Percentiles rank a stretch among this genome's conserved stretches.
Evolutionary conservation across 257 asterid species (phyloP).

Genomic region (Solanum medicagineum): DNA sequence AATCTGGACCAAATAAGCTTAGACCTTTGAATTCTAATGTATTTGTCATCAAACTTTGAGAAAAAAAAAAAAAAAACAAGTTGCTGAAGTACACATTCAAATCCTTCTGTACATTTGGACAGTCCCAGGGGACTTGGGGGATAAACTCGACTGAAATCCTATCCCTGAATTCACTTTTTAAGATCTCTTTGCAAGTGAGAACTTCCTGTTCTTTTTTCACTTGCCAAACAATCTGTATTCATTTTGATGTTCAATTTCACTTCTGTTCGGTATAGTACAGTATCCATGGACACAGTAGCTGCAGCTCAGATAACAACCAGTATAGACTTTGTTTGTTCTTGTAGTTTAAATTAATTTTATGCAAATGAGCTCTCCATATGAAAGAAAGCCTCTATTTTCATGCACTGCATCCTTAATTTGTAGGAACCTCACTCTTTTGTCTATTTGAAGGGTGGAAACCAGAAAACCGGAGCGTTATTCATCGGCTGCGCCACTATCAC

Average conservation of each 20-base stretch:
- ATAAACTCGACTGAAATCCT: neutral
- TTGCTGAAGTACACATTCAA: neutral
- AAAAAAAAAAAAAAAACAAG: neutral
- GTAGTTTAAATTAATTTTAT: neutral
- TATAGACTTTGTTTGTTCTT: neutral
- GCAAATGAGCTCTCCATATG: neutral
- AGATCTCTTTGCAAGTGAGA: neutral
- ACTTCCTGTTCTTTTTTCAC: neutral
- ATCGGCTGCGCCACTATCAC: constrained; percentile 97
- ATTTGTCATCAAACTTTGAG: neutral
- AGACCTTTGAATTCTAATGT: neutral
- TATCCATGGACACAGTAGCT: neutral
- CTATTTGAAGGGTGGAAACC: constrained; percentile 99
- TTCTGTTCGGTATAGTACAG: neutral
- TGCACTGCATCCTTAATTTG: constrained; percentile 40
- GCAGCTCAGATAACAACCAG: neutral
- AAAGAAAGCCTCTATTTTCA: constrained; percentile 16
- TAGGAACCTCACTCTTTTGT: constrained; percentile 87
- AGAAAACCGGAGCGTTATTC: constrained; percentile 98
- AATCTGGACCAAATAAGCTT: neutral
- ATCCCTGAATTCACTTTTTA: neutral
- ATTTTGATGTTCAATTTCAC: neutral
- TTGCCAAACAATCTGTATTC: neutral
- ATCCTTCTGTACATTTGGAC: neutral
- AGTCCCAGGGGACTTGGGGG: neutral